Percentiles rank a stretch among this genome's conserved stretches.
These are phyloP conservation scores for Penstemon barbatus DNA, from an alignment of 257 asterid genomes.

Conservation along the genomic window DNA sequence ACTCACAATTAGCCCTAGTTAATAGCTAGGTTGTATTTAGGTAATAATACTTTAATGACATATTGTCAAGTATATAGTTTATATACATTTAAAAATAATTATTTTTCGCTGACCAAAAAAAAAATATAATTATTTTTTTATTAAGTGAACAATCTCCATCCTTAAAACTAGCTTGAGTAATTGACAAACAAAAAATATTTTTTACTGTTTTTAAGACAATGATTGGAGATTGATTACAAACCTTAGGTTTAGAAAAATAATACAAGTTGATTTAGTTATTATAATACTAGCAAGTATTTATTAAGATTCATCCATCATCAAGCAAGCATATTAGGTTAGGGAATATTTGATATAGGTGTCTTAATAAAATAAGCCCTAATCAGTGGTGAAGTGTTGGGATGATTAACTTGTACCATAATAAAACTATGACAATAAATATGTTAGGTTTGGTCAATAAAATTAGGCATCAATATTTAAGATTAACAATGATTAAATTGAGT, in stretches of 20 bases:
- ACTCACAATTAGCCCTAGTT: neutral
- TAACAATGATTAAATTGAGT: neutral
- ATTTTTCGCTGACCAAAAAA: no score
- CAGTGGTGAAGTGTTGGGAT: conserved; percentile 12
- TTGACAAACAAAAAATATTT: neutral
- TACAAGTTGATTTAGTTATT: conserved; percentile 19
- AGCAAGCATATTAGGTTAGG: conserved; percentile 34
- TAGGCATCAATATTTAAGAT: conserved; percentile 8
- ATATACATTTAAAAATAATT: neutral
- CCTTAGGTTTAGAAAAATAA: conserved; percentile 23
- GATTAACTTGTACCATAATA: conserved; percentile 2
- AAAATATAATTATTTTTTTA: neutral
- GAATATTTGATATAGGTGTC: conserved; percentile 28
- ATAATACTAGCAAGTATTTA: neutral
- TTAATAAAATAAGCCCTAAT: conserved; percentile 27
- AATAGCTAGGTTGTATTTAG: neutral
- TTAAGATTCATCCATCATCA: conserved; percentile 24
- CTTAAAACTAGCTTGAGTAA: neutral
- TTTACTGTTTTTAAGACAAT: conserved; percentile 33
- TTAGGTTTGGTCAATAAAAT: conserved; percentile 6
- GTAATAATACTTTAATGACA: neutral
- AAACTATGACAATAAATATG: neutral
- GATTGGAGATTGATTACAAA: conserved; percentile 25
- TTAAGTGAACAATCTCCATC: neutral
- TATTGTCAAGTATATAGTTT: no score